phyloP scores from a whole-genome alignment of 1,284 basidiomycete species.

The Rhodotorula glutinis region DNA sequence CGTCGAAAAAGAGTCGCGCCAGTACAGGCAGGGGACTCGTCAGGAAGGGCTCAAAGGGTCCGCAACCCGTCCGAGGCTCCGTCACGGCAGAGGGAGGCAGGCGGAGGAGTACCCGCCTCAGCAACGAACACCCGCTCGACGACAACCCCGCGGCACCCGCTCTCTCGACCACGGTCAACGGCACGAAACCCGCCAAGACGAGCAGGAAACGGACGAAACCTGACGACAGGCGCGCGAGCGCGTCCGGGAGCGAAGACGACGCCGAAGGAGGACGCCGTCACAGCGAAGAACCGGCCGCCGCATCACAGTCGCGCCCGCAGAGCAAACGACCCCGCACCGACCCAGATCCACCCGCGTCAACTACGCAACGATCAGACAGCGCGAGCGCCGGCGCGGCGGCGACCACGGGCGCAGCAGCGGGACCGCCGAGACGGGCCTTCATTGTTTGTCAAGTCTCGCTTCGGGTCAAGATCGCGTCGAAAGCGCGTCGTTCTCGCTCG shows the following conservation, averaged over 20 bases:
- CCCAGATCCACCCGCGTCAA: not conserved
- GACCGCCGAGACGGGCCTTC: slow-evolving; percentile 16
- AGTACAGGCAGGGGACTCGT: slow-evolving; percentile 3
- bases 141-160: not conserved
- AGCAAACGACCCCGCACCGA: too few relatives aligned
- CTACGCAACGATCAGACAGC: not conserved
- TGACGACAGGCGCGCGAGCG: not conserved
- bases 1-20: not conserved
- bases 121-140: slow-evolving; percentile 1
- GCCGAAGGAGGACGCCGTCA: not conserved
- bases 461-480: not conserved
- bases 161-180: not conserved
- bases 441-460: slow-evolving; percentile 15
- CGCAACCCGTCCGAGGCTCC: not conserved
- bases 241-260: not conserved
- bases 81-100: slow-evolving; percentile 10
- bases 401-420: not conserved
- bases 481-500: slow-evolving; percentile 5
- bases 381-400: not conserved
- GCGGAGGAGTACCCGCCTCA: slow-evolving; percentile 11
- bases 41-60: slow-evolving; percentile 4
- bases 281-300: not conserved
- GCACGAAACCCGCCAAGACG: not conserved
- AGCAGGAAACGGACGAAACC: not conserved
- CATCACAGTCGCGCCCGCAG: too few relatives aligned